Evolutionary conservation across 2,329 filamentous ascomycete species (phyloP).

Genomic region (Botrytis byssoidea): DNA sequence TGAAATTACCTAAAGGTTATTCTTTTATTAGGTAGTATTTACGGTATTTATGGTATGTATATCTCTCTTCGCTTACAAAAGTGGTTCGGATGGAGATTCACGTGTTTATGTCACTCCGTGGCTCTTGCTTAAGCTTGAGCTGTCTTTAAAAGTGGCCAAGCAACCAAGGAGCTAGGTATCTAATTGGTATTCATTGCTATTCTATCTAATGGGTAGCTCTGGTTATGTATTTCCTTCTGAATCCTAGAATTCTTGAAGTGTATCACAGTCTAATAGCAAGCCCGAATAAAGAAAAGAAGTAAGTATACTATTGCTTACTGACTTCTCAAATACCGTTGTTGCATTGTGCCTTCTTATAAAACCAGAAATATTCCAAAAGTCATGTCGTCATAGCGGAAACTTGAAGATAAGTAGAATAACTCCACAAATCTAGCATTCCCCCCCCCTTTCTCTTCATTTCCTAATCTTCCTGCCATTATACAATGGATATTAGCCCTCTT

Average conservation of each 20-base stretch:
- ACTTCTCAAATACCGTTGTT: background rate
- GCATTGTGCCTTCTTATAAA: background rate
- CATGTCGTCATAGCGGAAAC: conserved; percentile 8
- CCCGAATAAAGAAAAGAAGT: background rate
- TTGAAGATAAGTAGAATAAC: background rate
- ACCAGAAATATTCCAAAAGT: background rate
- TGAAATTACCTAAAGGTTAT: background rate
- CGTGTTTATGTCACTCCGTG: background rate
- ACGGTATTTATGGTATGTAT: background rate
- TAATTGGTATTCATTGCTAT: background rate
- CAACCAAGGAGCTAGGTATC: background rate
- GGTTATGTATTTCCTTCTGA: background rate
- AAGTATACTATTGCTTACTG: background rate
- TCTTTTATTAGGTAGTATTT: background rate
- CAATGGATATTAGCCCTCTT: conserved; percentile 31
- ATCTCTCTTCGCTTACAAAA: conserved; percentile 4
- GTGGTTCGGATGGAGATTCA: background rate
- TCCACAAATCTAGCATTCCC: background rate
- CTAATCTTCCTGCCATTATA: background rate
- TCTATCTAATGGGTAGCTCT: background rate
- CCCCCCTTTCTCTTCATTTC: background rate
- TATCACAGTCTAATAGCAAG: background rate
- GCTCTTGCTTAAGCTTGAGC: conserved; percentile 11
- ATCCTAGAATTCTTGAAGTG: background rate
- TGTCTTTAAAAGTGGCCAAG: background rate